These are phyloP conservation scores for Gypsophila paniculata DNA, from an alignment of 179 eudicot species.

Conservation along the genomic window DNA sequence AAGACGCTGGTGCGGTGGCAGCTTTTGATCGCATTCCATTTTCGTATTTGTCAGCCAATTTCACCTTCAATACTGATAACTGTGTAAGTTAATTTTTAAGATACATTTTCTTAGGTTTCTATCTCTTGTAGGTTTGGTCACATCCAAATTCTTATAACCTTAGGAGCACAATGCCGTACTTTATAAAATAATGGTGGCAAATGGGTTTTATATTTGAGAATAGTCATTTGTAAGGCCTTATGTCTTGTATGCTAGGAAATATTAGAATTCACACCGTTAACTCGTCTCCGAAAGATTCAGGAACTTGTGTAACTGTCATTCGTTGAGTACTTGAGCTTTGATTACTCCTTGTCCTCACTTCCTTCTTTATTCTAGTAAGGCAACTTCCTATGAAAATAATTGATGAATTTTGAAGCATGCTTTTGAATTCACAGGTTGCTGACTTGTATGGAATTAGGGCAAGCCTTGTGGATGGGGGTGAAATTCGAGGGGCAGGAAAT, in stretches of 20 bases:
- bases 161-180: neutral
- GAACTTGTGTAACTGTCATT: conserved; percentile 9
- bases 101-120: neutral
- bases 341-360: conserved; percentile 2
- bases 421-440: conserved; percentile 57
- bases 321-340: neutral
- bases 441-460: conserved; percentile 97
- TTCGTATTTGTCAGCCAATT: conserved; percentile 90
- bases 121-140: neutral
- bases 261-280: neutral
- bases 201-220: neutral
- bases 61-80: conserved; percentile 89
- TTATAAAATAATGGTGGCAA: neutral
- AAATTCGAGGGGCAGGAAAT: conserved; percentile 98
- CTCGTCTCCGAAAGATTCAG: neutral
- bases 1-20: conserved; percentile 98
- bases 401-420: neutral
- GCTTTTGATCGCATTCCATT: conserved; percentile 83
- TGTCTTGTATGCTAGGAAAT: neutral
- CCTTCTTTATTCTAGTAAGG: conserved; percentile 9
- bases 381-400: no score
- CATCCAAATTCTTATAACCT: neutral
- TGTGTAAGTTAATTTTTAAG: conserved; percentile 59
- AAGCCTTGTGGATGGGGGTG: conserved; percentile 93
- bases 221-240: neutral